Percentiles rank a stretch among this genome's conserved stretches.
phyloP scores from a whole-genome alignment of 768 basidiomycete genomes.

The Terana coerulea region DNA sequence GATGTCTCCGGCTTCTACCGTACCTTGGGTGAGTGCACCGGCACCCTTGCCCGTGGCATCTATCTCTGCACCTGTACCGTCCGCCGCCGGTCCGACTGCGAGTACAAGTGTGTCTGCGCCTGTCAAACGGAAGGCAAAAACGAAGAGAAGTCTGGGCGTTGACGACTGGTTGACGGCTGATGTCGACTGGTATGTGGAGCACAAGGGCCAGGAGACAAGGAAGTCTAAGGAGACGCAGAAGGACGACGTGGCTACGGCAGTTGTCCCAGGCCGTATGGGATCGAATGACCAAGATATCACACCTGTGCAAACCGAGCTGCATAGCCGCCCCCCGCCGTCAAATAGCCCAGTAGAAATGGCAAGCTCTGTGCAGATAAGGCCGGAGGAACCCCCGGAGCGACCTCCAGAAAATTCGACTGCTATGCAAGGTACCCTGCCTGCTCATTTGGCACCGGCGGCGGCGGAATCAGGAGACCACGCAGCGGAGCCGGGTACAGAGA shows the following conservation, averaged over 20 bases:
- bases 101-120: not conserved
- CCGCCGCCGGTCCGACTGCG: not conserved
- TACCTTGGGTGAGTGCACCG: not conserved
- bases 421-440: too few species aligned
- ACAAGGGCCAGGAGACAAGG: not conserved
- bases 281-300: too few species aligned
- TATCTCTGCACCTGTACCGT: not conserved
- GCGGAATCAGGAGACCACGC: too few species aligned
- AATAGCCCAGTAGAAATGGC: not conserved
- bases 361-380: not conserved
- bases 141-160: conserved; percentile 5
- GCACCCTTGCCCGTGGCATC: not conserved
- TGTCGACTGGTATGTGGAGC: conserved; percentile 16
- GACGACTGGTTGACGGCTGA: conserved; percentile 19
- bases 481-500: too few species aligned
- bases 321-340: too few species aligned
- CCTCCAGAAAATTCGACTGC: not conserved
- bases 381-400: not conserved
- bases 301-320: not conserved
- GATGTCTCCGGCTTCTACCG: not conserved
- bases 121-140: conserved; percentile 1
- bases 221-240: not conserved
- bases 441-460: too few species aligned
- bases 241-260: not conserved
- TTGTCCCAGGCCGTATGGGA: too few species aligned